Evolutionary conservation across 106 monocot species (phyloP), one percentile per base, ranked within the genome.

Genomic region (Narthecium ossifragum): DNA sequence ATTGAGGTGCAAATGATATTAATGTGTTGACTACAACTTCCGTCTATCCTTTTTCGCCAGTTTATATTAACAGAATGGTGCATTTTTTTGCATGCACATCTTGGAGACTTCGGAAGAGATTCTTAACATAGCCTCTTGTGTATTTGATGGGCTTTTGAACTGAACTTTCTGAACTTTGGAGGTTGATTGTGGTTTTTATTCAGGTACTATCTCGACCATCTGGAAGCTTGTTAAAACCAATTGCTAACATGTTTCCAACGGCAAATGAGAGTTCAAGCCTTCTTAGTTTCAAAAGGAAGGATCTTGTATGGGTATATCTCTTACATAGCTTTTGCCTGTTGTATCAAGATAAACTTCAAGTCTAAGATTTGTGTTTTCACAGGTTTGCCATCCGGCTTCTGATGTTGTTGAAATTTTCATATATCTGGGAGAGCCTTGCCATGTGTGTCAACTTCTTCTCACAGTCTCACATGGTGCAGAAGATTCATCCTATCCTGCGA

Each of bases 381-480:
- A 99, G 98, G 90, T 91, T 6, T 99, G 91, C 51, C 73, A 81
- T 34, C 84, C 86, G 64, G 87, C 71, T 61, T 72, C 98, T 28
- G 91, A 99, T 77, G 81, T 87, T 59, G 73, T 99, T 53, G 98
- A 99, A 72, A 67, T 99, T n/a, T 84, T 99, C 76, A 88, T 99
- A 27, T 99, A 84, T 70, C 84, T 99, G 48, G 74, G 53, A 55
- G 91, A 99, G 70, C 98, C 98, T 67, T 91, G 91, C 61, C 91
- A 99, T 77, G 81, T 99, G 51, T 88, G 84, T 60, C 73, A 92
- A 59, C 78, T 99, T 69, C 98, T 99, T 77, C 68, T 99, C 58
- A 99, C 91, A 46, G 71, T 99, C 58, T 72, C 96, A 61, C 83
- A 88, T 71, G 98, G 81, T 55, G 81, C 52, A 24, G 88, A 88